Percentiles rank a stretch among this genome's conserved stretches.
phyloP scores from a whole-genome alignment of 1,284 basidiomycete species.

The Boletellus deceptivus region DNA sequence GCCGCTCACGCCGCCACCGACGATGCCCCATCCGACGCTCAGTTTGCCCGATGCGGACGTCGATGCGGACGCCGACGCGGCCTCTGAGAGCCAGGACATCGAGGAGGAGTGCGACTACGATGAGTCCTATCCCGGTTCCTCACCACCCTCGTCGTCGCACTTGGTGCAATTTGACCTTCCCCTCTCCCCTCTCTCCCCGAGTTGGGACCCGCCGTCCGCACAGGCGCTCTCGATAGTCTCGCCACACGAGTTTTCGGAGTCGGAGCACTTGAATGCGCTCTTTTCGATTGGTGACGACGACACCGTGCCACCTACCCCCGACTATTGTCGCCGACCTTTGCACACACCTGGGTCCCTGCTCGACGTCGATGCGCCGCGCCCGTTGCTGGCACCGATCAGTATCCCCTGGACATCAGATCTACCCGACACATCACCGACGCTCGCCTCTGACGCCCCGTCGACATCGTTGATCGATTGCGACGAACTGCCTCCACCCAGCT shows the following conservation, averaged over 20 bases:
- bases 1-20: conserved; percentile 45
- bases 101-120: conserved; percentile 22
- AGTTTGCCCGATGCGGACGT: conserved; percentile 35
- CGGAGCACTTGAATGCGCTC: conserved; percentile 18
- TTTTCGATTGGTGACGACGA: conserved; percentile 17
- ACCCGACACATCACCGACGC: conserved; percentile 10
- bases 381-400: conserved; percentile 21
- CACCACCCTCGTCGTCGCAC: conserved; percentile 16
- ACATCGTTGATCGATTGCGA: conserved; percentile 27
- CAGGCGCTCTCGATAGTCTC: conserved; percentile 14
- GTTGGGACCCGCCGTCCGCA: conserved; percentile 22
- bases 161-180: conserved; percentile 17
- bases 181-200: conserved; percentile 39
- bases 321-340: conserved; percentile 17
- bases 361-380: conserved; percentile 17
- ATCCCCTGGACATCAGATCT: conserved; percentile 21
- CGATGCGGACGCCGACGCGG: conserved; percentile 24
- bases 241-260: conserved; percentile 18
- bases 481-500: conserved; percentile 23
- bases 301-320: conserved; percentile 10
- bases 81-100: conserved; percentile 10
- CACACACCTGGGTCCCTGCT: conserved; percentile 24
- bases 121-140: conserved; percentile 16
- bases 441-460: conserved; percentile 12
- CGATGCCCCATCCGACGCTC: conserved; percentile 37